A percentile compares a stretch with the other conserved stretches of the same genome.
Conservation (phyloP, 257 asterid species). For the Solanum pinnatisectum region DNA sequence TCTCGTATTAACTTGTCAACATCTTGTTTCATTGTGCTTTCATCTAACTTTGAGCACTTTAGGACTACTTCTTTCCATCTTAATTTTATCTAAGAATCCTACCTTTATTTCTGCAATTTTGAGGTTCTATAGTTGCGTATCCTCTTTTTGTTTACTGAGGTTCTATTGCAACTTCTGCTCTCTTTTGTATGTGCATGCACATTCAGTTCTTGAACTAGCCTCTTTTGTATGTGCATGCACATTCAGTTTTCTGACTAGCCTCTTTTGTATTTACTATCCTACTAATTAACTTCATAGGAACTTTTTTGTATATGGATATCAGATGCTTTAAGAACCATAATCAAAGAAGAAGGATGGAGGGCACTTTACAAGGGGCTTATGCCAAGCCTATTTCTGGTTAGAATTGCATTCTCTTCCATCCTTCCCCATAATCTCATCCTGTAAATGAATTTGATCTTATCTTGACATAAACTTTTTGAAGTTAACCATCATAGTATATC, state of each 20-base stretch:
- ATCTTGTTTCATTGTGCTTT: background rate
- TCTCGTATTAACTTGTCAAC: slow-evolving; percentile 4
- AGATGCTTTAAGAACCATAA: slow-evolving; percentile 86
- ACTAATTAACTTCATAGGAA: background rate
- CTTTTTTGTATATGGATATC: slow-evolving; percentile 11
- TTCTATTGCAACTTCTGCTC: background rate
- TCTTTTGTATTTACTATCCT: background rate
- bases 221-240: background rate
- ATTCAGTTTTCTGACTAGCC: background rate
- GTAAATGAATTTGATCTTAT: background rate
- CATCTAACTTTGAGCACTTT: background rate
- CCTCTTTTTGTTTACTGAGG: background rate
- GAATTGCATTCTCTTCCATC: slow-evolving; percentile 10
- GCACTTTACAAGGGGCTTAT: slow-evolving; percentile 83
- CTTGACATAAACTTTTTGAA: background rate
- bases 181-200: background rate
- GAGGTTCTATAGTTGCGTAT: background rate
- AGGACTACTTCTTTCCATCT: background rate
- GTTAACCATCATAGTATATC: background rate
- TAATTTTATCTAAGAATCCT: background rate
- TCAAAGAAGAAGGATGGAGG: slow-evolving; percentile 93
- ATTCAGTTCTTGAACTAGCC: background rate
- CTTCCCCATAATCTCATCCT: background rate
- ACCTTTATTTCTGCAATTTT: background rate
- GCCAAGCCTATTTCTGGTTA: slow-evolving; percentile 85